Percentiles rank a stretch among this genome's conserved stretches.
These are phyloP conservation scores for Paramecium biaurelia DNA, from an alignment of 73 alveolate genomes.

Conservation along the genomic window DNA sequence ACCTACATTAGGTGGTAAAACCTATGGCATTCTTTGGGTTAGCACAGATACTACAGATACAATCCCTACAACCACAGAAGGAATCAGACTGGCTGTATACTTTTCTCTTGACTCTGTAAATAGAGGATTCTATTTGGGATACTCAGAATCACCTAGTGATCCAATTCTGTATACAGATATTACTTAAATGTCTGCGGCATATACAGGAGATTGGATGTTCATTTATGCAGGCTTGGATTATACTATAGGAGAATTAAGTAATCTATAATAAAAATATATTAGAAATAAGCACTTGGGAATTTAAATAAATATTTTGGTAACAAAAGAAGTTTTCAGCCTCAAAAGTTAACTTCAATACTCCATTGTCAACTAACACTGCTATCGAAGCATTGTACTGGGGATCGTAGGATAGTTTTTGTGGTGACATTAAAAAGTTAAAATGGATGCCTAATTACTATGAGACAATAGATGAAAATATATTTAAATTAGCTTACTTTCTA, in stretches of 20 bases:
- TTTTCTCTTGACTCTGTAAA: not conserved
- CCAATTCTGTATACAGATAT: not conserved
- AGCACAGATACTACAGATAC: not conserved
- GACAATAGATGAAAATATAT: not conserved
- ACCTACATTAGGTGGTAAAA: not conserved
- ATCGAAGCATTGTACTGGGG: constrained; percentile 22
- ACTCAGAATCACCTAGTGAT: not conserved
- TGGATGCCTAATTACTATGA: constrained; percentile 53
- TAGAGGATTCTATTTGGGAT: constrained; percentile 26
- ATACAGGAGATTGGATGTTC: not conserved
- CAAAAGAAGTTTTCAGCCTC: not conserved
- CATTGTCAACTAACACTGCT: not conserved
- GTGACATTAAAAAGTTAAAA: not conserved
- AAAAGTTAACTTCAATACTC: not conserved
- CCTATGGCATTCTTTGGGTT: not conserved
- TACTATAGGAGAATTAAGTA: constrained; percentile 3
- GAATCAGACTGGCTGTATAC: not conserved
- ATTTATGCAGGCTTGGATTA: not conserved
- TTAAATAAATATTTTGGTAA: not conserved
- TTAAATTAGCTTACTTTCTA: not conserved
- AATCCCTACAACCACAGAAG: constrained; percentile 7
- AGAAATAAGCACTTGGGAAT: not conserved
- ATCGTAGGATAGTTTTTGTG: not conserved
- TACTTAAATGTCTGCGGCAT: not conserved
- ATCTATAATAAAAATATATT: not conserved